Conservation (phyloP, 2,329 filamentous ascomycete species). For the Sporothrix schenckii region DNA sequence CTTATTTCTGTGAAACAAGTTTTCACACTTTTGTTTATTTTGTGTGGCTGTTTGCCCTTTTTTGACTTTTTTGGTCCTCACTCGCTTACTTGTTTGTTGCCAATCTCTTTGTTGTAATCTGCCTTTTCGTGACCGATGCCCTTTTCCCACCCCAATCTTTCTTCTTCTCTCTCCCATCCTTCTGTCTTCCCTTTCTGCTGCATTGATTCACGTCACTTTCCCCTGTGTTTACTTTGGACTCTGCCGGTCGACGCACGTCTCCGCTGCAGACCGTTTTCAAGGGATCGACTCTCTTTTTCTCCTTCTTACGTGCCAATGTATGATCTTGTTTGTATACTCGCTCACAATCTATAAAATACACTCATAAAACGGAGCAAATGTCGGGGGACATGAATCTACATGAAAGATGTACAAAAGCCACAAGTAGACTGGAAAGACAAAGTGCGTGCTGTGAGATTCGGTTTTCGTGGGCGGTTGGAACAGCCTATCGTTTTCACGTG, state of each 20-base stretch:
- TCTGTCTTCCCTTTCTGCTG: not conserved
- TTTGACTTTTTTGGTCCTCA: not conserved
- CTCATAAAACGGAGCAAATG: not conserved
- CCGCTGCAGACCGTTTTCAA: not conserved
- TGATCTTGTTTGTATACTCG: not conserved
- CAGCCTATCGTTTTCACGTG: too few relatives aligned
- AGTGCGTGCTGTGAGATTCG: too few relatives aligned
- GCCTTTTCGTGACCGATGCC: constrained; percentile 18
- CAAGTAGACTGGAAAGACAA: too few relatives aligned
- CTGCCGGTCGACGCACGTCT: not conserved
- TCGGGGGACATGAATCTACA: not conserved
- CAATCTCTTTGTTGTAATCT: not conserved
- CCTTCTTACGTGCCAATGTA: constrained; percentile 20
- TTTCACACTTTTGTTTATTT: not conserved
- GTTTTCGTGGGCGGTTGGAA: too few relatives aligned
- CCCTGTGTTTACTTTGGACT: not conserved
- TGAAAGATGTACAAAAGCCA: not conserved
- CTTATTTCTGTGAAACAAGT: not conserved
- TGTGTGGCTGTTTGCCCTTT: constrained; percentile 8
- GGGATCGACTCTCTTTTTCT: not conserved
- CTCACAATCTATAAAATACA: not conserved
- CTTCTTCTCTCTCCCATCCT: constrained; percentile 3
- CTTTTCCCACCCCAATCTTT: not conserved
- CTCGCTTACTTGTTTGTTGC: not conserved
- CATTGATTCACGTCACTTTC: not conserved